Conservation (phyloP, 805 yeast species). For the Groenewaldozyma tartarivorans region DNA sequence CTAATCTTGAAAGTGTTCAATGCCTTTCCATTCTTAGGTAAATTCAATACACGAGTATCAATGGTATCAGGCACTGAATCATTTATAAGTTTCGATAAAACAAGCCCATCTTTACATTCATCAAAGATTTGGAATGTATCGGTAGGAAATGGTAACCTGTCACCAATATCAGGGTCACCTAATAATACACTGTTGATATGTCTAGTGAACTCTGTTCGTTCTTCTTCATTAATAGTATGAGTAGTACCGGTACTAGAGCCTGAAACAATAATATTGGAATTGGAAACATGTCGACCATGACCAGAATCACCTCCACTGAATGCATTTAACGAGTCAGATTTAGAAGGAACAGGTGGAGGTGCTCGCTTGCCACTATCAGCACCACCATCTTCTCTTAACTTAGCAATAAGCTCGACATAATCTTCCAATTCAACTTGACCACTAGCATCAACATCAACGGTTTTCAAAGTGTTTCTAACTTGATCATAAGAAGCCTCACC, state of each 20-base stretch:
- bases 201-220: constrained; percentile 88
- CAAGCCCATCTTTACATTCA: constrained; percentile 92
- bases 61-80: constrained; percentile 98
- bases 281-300: constrained; percentile 8
- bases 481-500: constrained; percentile 85
- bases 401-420: constrained; percentile 75
- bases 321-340: not conserved
- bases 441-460: constrained; percentile 87
- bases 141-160: constrained; percentile 81
- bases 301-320: not conserved
- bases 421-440: constrained; percentile 97
- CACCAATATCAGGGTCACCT: constrained; percentile 80
- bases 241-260: constrained; percentile 89
- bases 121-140: constrained; percentile 94
- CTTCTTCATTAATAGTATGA: constrained; percentile 96
- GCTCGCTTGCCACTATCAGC: constrained; percentile 10
- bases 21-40: constrained; percentile 69
- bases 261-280: constrained; percentile 59
- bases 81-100: constrained; percentile 84
- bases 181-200: constrained; percentile 88
- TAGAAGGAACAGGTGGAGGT: constrained; percentile 1
- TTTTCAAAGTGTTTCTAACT: constrained; percentile 86
- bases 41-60: constrained; percentile 91
- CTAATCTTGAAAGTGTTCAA: constrained; percentile 91
- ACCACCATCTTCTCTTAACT: constrained; percentile 45